phyloP scores from a whole-genome alignment of 805 yeast genomes.

The Blastobotrys attinorum region DNA sequence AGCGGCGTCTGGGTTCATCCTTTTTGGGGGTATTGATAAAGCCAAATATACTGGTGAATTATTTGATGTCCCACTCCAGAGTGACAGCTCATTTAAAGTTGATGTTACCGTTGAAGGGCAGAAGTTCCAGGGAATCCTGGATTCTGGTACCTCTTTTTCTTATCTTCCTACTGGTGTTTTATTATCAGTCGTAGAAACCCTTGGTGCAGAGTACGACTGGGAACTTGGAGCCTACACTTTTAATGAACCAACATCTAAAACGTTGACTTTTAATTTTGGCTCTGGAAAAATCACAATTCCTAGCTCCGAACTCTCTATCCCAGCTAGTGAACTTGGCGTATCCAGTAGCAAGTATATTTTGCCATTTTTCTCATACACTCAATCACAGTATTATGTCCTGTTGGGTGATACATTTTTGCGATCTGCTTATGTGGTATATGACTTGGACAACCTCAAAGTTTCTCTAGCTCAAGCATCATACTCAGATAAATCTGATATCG shows the following conservation, averaged over 20 bases:
- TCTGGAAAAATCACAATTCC: slow-evolving; percentile 19
- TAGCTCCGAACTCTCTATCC: slow-evolving; percentile 15
- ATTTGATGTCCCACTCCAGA: slow-evolving; percentile 35
- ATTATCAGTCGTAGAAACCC: background rate
- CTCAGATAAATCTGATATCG: too few species aligned
- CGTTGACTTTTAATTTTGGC: slow-evolving; percentile 14
- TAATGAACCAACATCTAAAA: slow-evolving; percentile 1
- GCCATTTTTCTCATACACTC: too few species aligned
- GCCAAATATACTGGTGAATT: slow-evolving; percentile 34
- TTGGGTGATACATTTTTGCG: too few species aligned
- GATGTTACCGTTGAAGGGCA: slow-evolving; percentile 9
- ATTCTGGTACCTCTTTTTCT: slow-evolving; percentile 15
- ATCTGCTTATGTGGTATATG: too few species aligned
- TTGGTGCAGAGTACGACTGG: slow-evolving; percentile 1
- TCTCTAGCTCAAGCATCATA: too few species aligned
- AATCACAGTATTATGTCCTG: too few species aligned
- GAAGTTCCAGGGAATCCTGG: slow-evolving; percentile 11
- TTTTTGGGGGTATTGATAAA: slow-evolving; percentile 47
- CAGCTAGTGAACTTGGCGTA: too few species aligned
- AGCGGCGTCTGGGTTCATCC: slow-evolving; percentile 22
- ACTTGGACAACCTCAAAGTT: too few species aligned
- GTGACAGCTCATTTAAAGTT: slow-evolving; percentile 16
- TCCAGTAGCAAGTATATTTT: too few species aligned
- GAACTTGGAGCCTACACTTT: slow-evolving; percentile 1
- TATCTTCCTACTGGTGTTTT: slow-evolving; percentile 9